A percentile compares a stretch with the other conserved stretches of the same genome.
These are phyloP conservation scores for Zymoseptoria pseudotritici DNA, from an alignment of 2,329 filamentous ascomycete species.

Conservation along the genomic window DNA sequence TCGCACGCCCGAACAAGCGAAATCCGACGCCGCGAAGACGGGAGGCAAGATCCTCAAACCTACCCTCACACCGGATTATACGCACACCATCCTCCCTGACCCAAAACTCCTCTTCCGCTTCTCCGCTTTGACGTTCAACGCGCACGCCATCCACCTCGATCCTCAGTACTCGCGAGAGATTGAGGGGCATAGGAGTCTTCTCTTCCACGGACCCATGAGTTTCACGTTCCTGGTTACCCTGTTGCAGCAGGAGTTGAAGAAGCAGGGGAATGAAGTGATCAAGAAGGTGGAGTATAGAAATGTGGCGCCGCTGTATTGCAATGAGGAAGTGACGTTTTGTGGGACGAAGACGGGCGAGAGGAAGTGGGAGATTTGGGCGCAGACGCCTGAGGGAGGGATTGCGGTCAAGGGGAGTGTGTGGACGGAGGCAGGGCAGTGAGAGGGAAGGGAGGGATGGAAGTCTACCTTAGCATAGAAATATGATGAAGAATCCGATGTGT, in stretches of 20 bases:
- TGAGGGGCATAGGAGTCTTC: conserved; percentile 66
- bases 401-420: conserved; percentile 39
- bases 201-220: conserved; percentile 82
- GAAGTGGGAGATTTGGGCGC: conserved; percentile 37
- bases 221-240: conserved; percentile 69
- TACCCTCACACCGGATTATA: conserved; percentile 46
- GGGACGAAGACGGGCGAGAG: conserved; percentile 43
- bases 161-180: conserved; percentile 57
- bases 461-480: too few species aligned
- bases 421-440: conserved; percentile 17
- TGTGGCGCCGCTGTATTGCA: conserved; percentile 69
- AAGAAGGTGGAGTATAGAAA: conserved; percentile 68
- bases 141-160: conserved; percentile 84
- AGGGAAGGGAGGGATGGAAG: too few species aligned
- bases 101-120: conserved; percentile 76
- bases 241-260: conserved; percentile 48
- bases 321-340: conserved; percentile 64
- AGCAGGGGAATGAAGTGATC: conserved; percentile 36
- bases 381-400: conserved; percentile 35
- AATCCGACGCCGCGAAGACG: conserved; percentile 23
- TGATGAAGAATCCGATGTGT: too few species aligned
- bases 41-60: conserved; percentile 37
- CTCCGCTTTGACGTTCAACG: conserved; percentile 85
- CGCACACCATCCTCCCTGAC: conserved; percentile 57
- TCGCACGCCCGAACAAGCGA: conserved; percentile 34